A percentile compares a stretch with the other conserved stretches of the same genome.
phyloP scores from a whole-genome alignment of 805 yeast genomes.

The Suhomyces pyralidae region DNA sequence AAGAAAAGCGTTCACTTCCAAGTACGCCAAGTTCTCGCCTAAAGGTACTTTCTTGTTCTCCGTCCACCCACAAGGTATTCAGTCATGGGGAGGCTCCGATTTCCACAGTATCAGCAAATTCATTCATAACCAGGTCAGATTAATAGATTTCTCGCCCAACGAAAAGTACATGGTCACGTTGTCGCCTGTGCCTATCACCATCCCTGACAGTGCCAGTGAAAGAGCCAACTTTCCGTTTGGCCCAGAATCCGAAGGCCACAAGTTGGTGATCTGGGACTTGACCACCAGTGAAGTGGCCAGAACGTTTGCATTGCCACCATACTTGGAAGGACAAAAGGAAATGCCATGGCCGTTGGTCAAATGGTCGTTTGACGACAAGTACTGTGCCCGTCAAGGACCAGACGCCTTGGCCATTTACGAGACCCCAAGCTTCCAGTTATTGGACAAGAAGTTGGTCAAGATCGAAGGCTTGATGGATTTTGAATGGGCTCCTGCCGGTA shows the following conservation, averaged over 20 bases:
- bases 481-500: constrained; percentile 91
- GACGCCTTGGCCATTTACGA: constrained; percentile 91
- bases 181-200: constrained; percentile 76
- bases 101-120: constrained; percentile 74
- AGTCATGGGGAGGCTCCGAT: constrained; percentile 90
- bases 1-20: constrained; percentile 81
- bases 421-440: constrained; percentile 67
- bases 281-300: constrained; percentile 78
- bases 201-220: constrained; percentile 61
- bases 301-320: constrained; percentile 86
- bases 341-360: constrained; percentile 95
- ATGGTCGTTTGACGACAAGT: constrained; percentile 91
- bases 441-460: constrained; percentile 83
- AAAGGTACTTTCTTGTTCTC: constrained; percentile 86
- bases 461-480: constrained; percentile 85
- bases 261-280: constrained; percentile 90
- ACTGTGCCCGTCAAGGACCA: constrained; percentile 93
- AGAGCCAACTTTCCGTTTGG: constrained; percentile 76
- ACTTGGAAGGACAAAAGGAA: constrained; percentile 61
- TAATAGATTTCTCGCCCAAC: constrained; percentile 87
- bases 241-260: constrained; percentile 86
- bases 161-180: constrained; percentile 88
- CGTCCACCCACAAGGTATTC: constrained; percentile 90
- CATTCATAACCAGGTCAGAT: constrained; percentile 83
- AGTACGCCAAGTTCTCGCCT: constrained; percentile 88